phyloP scores from a whole-genome alignment of 768 basidiomycete genomes.

The Mycena amicta region DNA sequence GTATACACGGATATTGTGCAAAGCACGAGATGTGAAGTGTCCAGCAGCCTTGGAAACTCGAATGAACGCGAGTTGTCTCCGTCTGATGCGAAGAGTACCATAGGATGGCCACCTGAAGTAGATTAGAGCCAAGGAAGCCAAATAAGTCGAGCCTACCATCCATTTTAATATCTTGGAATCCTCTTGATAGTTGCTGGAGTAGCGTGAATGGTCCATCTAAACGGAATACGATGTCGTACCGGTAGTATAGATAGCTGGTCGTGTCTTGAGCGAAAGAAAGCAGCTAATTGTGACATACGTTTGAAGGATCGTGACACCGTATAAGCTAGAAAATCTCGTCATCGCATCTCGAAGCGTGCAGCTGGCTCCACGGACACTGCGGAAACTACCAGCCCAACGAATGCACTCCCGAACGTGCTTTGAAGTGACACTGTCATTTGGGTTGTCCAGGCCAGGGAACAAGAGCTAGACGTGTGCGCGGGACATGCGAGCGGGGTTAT shows the following conservation, averaged over 20 bases:
- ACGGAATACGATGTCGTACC: constrained; percentile 25
- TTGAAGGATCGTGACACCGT: constrained; percentile 50
- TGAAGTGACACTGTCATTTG: constrained; percentile 31
- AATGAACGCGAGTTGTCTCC: background rate
- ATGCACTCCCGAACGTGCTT: constrained; percentile 46
- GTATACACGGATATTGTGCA: constrained; percentile 49
- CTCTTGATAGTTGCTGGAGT: constrained; percentile 28
- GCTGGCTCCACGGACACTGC: constrained; percentile 39
- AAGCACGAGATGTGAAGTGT: constrained; percentile 47
- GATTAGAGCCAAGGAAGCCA: background rate
- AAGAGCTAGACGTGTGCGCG: background rate
- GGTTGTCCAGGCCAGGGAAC: constrained; percentile 40
- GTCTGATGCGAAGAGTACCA: constrained; percentile 27
- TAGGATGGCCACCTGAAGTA: constrained; percentile 37
- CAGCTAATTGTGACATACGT: constrained; percentile 31
- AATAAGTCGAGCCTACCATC: constrained; percentile 32
- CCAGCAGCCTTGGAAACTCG: constrained; percentile 35
- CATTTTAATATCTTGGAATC: constrained; percentile 42
- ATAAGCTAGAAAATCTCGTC: constrained; percentile 35
- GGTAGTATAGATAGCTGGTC: constrained; percentile 45
- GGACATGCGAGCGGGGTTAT: background rate
- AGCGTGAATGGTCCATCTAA: background rate
- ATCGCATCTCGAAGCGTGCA: constrained; percentile 1
- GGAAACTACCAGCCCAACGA: constrained; percentile 46
- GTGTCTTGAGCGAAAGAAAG: constrained; percentile 2